phyloP scores from a whole-genome alignment of 345 rosid species.

The Cochlearia excelsa region DNA sequence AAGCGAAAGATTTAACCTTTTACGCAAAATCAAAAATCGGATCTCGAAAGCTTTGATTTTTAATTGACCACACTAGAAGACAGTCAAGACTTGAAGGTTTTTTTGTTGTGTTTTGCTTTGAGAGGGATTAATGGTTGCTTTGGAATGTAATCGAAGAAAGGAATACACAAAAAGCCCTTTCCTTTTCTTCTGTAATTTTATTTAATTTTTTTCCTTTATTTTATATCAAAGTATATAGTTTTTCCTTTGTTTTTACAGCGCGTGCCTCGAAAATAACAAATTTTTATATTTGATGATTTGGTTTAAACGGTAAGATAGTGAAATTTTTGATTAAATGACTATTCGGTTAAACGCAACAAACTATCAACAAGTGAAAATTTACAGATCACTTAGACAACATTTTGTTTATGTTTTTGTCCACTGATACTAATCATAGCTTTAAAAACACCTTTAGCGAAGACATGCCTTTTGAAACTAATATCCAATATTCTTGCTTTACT shows the following conservation, averaged over 20 bases:
- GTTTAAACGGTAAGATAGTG: neutral
- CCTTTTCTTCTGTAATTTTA: constrained; percentile 1
- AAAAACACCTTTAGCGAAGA: constrained; percentile 34
- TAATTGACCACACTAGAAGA: no score
- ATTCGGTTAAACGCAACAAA: no score
- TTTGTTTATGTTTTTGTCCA: neutral
- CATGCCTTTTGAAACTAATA: constrained; percentile 31
- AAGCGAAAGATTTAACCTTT: neutral
- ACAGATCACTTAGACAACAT: no score
- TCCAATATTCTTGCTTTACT: constrained; percentile 27
- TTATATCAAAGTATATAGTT: neutral
- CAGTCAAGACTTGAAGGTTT: no score
- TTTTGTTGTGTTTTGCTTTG: no score
- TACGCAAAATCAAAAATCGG: no score
- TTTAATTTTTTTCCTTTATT: neutral
- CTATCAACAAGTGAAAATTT: no score
- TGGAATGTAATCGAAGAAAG: constrained; percentile 65
- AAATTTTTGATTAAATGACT: no score
- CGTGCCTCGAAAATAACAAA: constrained; percentile 27
- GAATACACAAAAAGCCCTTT: constrained; percentile 28
- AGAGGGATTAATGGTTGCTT: constrained; percentile 22
- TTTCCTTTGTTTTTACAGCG: neutral
- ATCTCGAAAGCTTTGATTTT: no score
- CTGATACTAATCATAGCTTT: constrained; percentile 29
- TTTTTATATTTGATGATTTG: constrained; percentile 13